These are phyloP conservation scores for Tetragonia tetragonoides DNA, from an alignment of 148 eudicot genomes.

Conservation along the genomic window DNA sequence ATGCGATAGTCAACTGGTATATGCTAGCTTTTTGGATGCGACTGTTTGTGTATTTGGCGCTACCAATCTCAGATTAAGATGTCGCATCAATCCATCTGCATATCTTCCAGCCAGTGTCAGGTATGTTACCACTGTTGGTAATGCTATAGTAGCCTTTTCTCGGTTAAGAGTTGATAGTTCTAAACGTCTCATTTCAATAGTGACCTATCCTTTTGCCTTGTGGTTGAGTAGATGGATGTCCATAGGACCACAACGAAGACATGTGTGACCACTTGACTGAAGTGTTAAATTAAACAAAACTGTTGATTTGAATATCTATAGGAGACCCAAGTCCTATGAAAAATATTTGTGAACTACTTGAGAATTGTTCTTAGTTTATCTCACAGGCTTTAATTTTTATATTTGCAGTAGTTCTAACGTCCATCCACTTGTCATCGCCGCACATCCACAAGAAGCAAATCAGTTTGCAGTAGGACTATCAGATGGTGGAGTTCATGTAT, in stretches of 20 bases:
- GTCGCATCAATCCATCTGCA: slow-evolving; percentile 73
- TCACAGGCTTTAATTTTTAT: background rate
- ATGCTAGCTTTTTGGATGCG: slow-evolving; percentile 84
- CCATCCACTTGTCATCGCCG: slow-evolving; percentile 80
- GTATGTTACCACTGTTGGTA: slow-evolving; percentile 28
- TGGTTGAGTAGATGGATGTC: background rate
- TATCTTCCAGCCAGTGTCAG: slow-evolving; percentile 64
- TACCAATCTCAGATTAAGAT: slow-evolving; percentile 62
- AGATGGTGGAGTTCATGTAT: slow-evolving; percentile 83
- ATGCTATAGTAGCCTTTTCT: background rate
- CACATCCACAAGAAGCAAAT: slow-evolving; percentile 82
- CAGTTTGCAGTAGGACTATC: slow-evolving; percentile 89
- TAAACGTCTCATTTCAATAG: background rate
- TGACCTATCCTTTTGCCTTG: background rate
- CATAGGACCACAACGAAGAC: background rate
- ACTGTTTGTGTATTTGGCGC: slow-evolving; percentile 73
- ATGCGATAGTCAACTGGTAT: slow-evolving; percentile 81
- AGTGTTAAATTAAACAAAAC: background rate
- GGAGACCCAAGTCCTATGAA: background rate
- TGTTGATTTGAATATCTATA: background rate
- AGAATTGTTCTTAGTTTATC: background rate
- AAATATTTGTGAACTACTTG: background rate
- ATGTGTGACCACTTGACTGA: background rate
- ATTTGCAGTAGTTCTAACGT: slow-evolving; percentile 61
- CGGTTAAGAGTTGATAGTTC: background rate